Percentiles rank a stretch among this genome's conserved stretches.
Conservation (phyloP, 768 basidiomycete genomes). For the Trametes coccinea region DNA sequence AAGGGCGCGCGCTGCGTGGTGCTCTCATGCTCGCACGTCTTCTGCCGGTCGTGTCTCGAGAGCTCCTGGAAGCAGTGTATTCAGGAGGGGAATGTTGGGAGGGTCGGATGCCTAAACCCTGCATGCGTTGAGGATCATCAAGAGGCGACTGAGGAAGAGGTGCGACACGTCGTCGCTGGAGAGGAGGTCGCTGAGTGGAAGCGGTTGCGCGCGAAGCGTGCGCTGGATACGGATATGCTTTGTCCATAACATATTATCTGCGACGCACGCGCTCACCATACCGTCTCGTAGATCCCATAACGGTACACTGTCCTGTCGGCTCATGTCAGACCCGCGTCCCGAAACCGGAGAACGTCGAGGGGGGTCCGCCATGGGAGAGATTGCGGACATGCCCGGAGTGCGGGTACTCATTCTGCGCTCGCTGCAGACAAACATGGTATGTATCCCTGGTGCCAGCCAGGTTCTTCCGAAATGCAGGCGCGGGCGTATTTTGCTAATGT, state of each 20-base stretch:
- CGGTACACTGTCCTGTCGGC: constrained; percentile 76
- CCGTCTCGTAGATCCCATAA: constrained; percentile 60
- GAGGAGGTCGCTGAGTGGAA: constrained; percentile 71
- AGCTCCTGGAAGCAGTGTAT: constrained; percentile 86
- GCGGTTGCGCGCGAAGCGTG: constrained; percentile 71
- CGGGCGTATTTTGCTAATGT: constrained; percentile 4
- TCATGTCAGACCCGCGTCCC: constrained; percentile 79
- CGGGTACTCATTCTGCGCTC: constrained; percentile 77
- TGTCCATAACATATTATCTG: background rate
- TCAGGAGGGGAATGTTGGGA: constrained; percentile 70
- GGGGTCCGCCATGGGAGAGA: constrained; percentile 67
- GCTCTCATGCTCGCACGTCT: constrained; percentile 74
- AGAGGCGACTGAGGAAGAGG: constrained; percentile 69
- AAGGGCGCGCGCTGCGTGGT: constrained; percentile 78
- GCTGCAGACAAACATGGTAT: constrained; percentile 81
- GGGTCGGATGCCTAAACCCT: constrained; percentile 81
- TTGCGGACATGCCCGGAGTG: constrained; percentile 73
- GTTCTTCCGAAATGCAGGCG: background rate
- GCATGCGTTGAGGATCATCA: constrained; percentile 67
- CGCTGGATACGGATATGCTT: constrained; percentile 65
- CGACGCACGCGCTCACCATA: background rate
- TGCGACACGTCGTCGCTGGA: constrained; percentile 67
- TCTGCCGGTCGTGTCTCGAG: constrained; percentile 74
- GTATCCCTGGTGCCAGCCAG: constrained; percentile 15
- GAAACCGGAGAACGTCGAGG: constrained; percentile 49